phyloP scores from a whole-genome alignment of 805 yeast genomes.

The Metschnikowia noctiluminum region DNA sequence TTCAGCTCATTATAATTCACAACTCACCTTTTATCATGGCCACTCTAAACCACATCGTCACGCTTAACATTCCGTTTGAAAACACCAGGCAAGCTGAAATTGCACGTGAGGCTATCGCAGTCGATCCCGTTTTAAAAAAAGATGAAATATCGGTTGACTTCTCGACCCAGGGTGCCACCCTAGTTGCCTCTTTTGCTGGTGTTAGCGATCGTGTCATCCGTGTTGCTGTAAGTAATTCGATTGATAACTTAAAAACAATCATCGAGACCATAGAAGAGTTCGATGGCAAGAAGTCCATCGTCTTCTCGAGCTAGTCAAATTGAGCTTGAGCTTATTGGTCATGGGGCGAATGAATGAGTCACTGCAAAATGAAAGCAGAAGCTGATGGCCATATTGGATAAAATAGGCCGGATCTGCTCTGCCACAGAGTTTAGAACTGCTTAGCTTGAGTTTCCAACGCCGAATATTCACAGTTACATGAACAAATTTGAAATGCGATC shows the following conservation, averaged over 20 bases:
- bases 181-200: constrained; percentile 54
- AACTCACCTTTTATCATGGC: constrained; percentile 3
- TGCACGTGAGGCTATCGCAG: constrained; percentile 58
- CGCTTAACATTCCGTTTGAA: constrained; percentile 62
- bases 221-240: constrained; percentile 77
- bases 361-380: too few relatives aligned
- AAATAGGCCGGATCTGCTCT: too few relatives aligned
- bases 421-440: too few relatives aligned
- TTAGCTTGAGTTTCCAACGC: too few relatives aligned
- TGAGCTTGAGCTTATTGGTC: not conserved
- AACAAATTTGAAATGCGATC: too few relatives aligned
- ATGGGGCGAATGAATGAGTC: not conserved
- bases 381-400: too few relatives aligned
- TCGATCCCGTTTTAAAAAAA: constrained; percentile 79
- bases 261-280: constrained; percentile 79
- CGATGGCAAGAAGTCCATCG: constrained; percentile 35
- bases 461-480: too few relatives aligned
- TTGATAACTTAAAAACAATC: constrained; percentile 73
- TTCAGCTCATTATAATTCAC: too few relatives aligned
- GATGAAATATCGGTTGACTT: constrained; percentile 57
- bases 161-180: constrained; percentile 26
- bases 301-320: constrained; percentile 11
- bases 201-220: constrained; percentile 71
- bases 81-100: constrained; percentile 56
- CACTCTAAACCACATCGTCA: constrained; percentile 18